These are phyloP conservation scores for Maudiozyma turicensis DNA, from an alignment of 805 yeast species.

Conservation along the genomic window DNA sequence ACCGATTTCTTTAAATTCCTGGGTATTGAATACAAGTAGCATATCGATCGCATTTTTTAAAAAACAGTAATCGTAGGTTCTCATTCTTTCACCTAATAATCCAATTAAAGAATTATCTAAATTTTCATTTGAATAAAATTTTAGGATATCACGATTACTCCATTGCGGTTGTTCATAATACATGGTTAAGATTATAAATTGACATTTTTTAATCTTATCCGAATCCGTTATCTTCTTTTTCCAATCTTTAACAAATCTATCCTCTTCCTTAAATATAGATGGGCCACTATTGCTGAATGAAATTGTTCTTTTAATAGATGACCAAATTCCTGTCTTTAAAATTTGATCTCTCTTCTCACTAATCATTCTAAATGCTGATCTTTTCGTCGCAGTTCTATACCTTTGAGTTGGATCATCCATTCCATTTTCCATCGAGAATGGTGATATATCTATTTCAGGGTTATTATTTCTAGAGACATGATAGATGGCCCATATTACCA, in stretches of 20 bases:
- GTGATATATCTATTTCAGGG: too few species aligned
- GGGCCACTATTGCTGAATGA: neutral
- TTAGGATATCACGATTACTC: conserved; percentile 13
- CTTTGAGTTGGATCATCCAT: too few species aligned
- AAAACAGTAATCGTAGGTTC: conserved; percentile 25
- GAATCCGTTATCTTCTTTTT: neutral
- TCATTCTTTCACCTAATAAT: conserved; percentile 19
- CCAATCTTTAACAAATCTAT: neutral
- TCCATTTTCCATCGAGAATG: too few species aligned
- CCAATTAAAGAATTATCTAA: conserved; percentile 15
- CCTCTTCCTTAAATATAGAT: neutral
- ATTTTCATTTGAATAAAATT: conserved; percentile 11
- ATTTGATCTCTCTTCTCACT: neutral
- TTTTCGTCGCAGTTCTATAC: neutral
- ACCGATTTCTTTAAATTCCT: neutral
- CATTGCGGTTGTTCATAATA: conserved; percentile 14
- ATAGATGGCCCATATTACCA: neutral
- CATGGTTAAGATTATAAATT: conserved; percentile 12
- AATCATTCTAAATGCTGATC: neutral
- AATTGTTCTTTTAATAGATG: neutral
- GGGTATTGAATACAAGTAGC: conserved; percentile 8
- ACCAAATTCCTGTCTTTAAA: neutral
- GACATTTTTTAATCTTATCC: conserved; percentile 11
- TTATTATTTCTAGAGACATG: neutral
- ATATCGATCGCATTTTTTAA: conserved; percentile 9